phyloP scores from a whole-genome alignment of 805 yeast species.

The Candida easanensis region DNA sequence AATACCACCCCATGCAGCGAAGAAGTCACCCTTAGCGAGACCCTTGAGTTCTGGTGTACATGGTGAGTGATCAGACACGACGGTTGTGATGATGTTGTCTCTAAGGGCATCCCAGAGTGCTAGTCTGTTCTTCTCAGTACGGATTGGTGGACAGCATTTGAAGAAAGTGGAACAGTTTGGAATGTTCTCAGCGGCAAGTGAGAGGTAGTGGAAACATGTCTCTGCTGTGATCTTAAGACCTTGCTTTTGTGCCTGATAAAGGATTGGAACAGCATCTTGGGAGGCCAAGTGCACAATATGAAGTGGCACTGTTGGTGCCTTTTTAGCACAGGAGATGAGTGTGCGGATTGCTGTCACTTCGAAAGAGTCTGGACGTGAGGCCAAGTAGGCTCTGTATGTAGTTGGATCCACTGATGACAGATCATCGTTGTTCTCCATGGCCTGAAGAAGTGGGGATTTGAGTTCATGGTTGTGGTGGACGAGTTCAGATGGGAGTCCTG shows the following conservation, averaged over 20 bases:
- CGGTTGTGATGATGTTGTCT: conserved; percentile 67
- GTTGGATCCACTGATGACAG: conserved; percentile 33
- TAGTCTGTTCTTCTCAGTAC: conserved; percentile 68
- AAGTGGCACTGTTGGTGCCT: conserved; percentile 59
- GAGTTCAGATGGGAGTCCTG: conserved; percentile 39
- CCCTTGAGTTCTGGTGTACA: conserved; percentile 91
- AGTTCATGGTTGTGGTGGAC: conserved; percentile 29
- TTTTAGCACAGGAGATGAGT: conserved; percentile 59
- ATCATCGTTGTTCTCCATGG: conserved; percentile 38
- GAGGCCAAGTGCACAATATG: conserved; percentile 93
- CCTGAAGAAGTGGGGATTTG: conserved; percentile 40
- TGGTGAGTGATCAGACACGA: conserved; percentile 94
- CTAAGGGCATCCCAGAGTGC: conserved; percentile 77
- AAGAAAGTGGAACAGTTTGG: conserved; percentile 76
- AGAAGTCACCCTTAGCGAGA: conserved; percentile 78
- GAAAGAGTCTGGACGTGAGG: conserved; percentile 84
- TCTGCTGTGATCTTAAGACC: conserved; percentile 76
- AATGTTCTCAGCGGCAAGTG: conserved; percentile 74
- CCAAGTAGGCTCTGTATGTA: conserved; percentile 30
- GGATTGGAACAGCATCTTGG: conserved; percentile 73
- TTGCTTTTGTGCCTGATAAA: conserved; percentile 57
- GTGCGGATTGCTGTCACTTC: conserved; percentile 82
- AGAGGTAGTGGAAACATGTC: conserved; percentile 90
- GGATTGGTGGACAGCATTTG: conserved; percentile 95
- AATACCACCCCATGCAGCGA: conserved; percentile 96